A percentile compares a stretch with the other conserved stretches of the same genome.
phyloP scores from a whole-genome alignment of 1,284 basidiomycete species.

The Golubevia pallescens region DNA sequence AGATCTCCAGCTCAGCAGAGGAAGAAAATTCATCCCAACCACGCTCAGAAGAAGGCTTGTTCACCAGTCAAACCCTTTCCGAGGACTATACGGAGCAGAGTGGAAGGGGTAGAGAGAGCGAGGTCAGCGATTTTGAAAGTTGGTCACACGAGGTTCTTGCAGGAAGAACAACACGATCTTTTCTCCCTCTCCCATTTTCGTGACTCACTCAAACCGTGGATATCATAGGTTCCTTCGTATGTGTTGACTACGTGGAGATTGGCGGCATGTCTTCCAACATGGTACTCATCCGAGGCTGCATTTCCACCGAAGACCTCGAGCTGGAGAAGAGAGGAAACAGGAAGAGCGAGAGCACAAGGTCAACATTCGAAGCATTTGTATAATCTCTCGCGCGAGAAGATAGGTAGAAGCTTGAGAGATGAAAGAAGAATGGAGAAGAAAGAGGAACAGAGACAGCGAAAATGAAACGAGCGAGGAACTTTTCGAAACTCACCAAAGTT shows the following conservation, averaged over 20 bases:
- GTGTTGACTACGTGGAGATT: conserved; percentile 55
- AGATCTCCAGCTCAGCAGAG: too few relatives aligned
- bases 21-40: too few relatives aligned
- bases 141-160: too few relatives aligned
- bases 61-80: conserved; percentile 46
- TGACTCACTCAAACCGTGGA: conserved; percentile 22
- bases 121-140: not conserved
- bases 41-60: conserved; percentile 32
- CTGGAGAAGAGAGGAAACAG: not conserved
- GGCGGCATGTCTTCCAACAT: conserved; percentile 31
- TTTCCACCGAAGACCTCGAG: conserved; percentile 39
- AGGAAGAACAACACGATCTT: too few relatives aligned
- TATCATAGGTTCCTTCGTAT: conserved; percentile 49
- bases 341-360: conserved; percentile 4
- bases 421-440: not conserved
- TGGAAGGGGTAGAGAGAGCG: not conserved
- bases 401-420: too few relatives aligned
- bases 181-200: too few relatives aligned
- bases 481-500: conserved; percentile 13
- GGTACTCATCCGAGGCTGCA: conserved; percentile 64
- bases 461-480: not conserved
- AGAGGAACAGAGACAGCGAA: not conserved
- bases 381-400: too few relatives aligned
- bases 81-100: conserved; percentile 36
- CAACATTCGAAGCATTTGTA: conserved; percentile 1